Evolutionary conservation across 345 rosid genomes (phyloP).

Genomic region (Citrus inodora): DNA sequence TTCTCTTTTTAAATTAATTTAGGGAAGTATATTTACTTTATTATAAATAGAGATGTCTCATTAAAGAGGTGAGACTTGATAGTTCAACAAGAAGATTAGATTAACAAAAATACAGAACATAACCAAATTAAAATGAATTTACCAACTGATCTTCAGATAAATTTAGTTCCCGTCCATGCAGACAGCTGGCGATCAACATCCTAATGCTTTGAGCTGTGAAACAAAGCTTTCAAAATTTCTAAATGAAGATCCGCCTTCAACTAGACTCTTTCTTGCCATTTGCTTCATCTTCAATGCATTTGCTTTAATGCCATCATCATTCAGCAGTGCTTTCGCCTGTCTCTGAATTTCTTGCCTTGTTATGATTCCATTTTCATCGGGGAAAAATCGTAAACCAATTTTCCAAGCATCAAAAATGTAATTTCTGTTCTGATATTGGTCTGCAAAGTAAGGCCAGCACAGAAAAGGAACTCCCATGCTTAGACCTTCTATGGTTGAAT

Average conservation of each 20-base stretch:
- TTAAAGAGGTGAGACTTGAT: too few relatives aligned
- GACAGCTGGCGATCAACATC: background rate
- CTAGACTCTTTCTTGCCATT: constrained; percentile 15
- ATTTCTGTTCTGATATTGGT: constrained; percentile 30
- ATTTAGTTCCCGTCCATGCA: too few relatives aligned
- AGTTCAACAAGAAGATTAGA: too few relatives aligned
- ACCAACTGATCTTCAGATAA: too few relatives aligned
- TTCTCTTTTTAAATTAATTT: too few relatives aligned
- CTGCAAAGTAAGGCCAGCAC: constrained; percentile 35
- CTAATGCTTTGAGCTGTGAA: background rate
- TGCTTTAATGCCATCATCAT: constrained; percentile 12
- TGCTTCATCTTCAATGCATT: constrained; percentile 27
- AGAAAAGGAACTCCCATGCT: constrained; percentile 32
- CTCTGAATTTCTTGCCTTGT: constrained; percentile 23
- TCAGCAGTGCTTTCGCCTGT: constrained; percentile 13
- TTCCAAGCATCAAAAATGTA: constrained; percentile 31
- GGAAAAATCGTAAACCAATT: constrained; percentile 9
- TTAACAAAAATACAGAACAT: too few relatives aligned
- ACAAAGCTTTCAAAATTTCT: constrained; percentile 24
- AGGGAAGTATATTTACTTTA: too few relatives aligned
- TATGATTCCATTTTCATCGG: constrained; percentile 25
- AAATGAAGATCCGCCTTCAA: constrained; percentile 32
- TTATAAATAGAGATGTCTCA: too few relatives aligned
- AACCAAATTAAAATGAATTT: too few relatives aligned
- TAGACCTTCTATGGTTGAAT: constrained; percentile 32